Base-by-base conservation (phyloP, 2,329 filamentous ascomycete species). In the Phoma sp. region DNA sequence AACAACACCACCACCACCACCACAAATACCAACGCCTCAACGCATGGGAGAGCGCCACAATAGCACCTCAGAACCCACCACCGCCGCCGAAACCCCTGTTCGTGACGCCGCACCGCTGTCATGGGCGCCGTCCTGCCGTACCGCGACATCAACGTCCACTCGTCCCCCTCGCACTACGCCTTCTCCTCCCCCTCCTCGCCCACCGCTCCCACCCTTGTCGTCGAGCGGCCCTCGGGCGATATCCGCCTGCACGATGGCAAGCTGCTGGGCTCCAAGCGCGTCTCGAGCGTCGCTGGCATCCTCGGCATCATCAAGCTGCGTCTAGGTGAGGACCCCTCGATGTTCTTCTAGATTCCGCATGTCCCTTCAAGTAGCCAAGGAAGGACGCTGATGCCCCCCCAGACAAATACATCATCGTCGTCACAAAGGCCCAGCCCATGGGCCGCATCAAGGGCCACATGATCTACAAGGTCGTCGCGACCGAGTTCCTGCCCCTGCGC, bases 361-460 rank as follows among this genome's bases (percentile, higher is more conserved):
- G 43, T 38, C 27, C 36, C 40, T 2, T 7, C 9, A 21, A 41
- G 29, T 13, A 31, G 29, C 29, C 29, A 9, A 9, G 5, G 13
- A n/a, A 8, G n/a, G 45, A 50, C 29, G 53, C 65, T 70, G 60
- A 69, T 58, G 54, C 56, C 52, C 48, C 40, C 35, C 27, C 62
- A 87, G 86, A 99, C 83, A 98, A 96, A 78, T 99, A 99, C 83
- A 89, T 96, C 71, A 90, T 99, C 72, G 85, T 96, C 71, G 96
- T 99, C 75, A 97, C 91, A 66, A 98, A 99, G 78, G 91, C 92
- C 51, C 87, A 93, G 73, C 90, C 92, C 33, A 87, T 98, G 77
- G 95, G 94, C 58, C 87, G 93, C 51, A 84, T 99, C 65, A 95
- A 94, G 77, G 95, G 95, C 60, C 92, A 99, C 76, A 96, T 95